Evolutionary conservation across 202 grass and related monocot species (phyloP).

Genomic region (Panicum hallii): DNA sequence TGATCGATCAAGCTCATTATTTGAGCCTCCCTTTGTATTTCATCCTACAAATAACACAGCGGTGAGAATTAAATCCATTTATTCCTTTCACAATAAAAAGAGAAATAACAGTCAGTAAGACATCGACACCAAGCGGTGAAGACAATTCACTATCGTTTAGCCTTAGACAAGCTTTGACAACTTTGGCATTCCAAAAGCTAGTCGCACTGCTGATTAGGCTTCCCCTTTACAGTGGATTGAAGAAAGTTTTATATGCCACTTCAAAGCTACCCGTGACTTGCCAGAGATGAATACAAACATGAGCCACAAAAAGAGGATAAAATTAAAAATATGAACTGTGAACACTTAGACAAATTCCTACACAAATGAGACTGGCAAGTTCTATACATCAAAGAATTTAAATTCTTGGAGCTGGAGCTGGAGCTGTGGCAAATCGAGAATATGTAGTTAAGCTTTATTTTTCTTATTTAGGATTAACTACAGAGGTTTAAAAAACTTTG

Average conservation of each 20-base stretch:
- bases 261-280: not conserved
- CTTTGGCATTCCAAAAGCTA: slow-evolving; percentile 9
- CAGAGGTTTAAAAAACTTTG: not conserved
- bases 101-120: not conserved
- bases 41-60: slow-evolving; percentile 68
- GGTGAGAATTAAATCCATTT: slow-evolving; percentile 41
- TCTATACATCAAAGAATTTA: not conserved
- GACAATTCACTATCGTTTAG: not conserved
- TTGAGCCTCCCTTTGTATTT: slow-evolving; percentile 91
- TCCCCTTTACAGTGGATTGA: not conserved
- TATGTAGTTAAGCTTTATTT: not conserved
- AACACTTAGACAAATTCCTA: not conserved
- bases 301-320: not conserved
- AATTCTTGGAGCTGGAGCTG: not conserved
- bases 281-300: not conserved
- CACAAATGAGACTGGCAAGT: not conserved
- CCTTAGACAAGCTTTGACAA: not conserved
- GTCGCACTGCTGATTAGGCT: not conserved
- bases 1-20: slow-evolving; percentile 98
- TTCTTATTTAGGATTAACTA: not conserved
- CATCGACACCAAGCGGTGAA: not conserved
- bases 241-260: not conserved
- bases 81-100: slow-evolving; percentile 5
- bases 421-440: not conserved
- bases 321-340: not conserved